Conservation (phyloP, 352 stramenopile species). For the Phytopythium sindhum region DNA sequence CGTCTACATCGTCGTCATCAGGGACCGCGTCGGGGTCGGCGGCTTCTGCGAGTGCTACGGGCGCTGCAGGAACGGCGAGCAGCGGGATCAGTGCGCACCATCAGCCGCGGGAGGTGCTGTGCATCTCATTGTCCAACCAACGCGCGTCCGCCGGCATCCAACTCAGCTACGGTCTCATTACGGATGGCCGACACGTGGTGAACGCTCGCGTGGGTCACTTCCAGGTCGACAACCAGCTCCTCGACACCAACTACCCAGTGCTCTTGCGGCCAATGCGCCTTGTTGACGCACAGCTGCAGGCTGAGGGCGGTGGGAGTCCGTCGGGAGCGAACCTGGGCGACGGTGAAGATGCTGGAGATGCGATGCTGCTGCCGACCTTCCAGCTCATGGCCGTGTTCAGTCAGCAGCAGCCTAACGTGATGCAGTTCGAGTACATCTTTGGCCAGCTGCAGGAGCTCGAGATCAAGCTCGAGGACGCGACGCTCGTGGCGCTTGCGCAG, state of each 20-base stretch:
- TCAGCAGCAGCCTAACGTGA: slow-evolving; percentile 48
- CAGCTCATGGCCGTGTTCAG: slow-evolving; percentile 80
- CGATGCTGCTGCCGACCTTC: slow-evolving; percentile 66
- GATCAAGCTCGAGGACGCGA: slow-evolving; percentile 81
- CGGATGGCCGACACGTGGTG: slow-evolving; percentile 68
- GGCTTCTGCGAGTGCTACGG: neutral
- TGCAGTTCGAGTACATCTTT: slow-evolving; percentile 88
- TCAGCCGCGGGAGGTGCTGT: slow-evolving; percentile 64
- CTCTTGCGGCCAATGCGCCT: slow-evolving; percentile 68
- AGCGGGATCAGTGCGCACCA: slow-evolving; percentile 15
- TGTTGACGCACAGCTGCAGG: slow-evolving; percentile 61
- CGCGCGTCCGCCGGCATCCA: slow-evolving; percentile 71
- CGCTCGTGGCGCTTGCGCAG: slow-evolving; percentile 69
- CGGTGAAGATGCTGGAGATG: slow-evolving; percentile 14
- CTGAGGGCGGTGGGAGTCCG: slow-evolving; percentile 35
- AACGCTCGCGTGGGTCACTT: slow-evolving; percentile 77
- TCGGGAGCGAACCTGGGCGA: slow-evolving; percentile 14
- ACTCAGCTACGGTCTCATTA: slow-evolving; percentile 67
- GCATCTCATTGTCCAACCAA: slow-evolving; percentile 67
- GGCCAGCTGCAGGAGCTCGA: slow-evolving; percentile 83
- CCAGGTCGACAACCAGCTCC: slow-evolving; percentile 82
- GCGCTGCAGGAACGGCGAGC: slow-evolving; percentile 5
- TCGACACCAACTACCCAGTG: slow-evolving; percentile 84
- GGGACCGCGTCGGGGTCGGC: neutral
- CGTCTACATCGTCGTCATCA: slow-evolving; percentile 10